Conservation (phyloP, 768 basidiomycete genomes). For the Mycena venus region DNA sequence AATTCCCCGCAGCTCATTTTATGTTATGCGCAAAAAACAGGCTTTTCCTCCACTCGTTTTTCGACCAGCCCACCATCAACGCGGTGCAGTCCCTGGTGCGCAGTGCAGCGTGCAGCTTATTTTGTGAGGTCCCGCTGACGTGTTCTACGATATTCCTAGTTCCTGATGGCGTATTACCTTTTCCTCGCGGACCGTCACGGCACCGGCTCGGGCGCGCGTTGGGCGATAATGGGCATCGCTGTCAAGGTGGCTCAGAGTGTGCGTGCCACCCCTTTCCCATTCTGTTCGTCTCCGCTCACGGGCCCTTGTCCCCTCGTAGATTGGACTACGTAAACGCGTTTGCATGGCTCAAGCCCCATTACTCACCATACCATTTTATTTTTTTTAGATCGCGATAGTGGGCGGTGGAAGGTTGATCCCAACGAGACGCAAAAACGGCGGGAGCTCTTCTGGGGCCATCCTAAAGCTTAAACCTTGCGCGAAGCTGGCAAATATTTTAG, state of each 20-base stretch:
- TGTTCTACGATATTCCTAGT: conserved; percentile 52
- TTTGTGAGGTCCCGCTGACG: conserved; percentile 27
- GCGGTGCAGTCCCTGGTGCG: conserved; percentile 77
- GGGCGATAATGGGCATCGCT: conserved; percentile 78
- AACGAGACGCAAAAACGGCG: conserved; percentile 73
- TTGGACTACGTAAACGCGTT: conserved; percentile 72
- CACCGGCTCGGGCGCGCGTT: conserved; percentile 72
- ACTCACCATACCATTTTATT: conserved; percentile 7
- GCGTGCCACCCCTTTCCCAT: conserved; percentile 45
- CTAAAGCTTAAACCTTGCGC: too few species aligned
- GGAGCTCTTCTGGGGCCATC: conserved; percentile 81
- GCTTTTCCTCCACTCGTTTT: conserved; percentile 72
- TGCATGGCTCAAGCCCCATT: conserved; percentile 19
- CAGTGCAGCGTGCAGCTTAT: conserved; percentile 32
- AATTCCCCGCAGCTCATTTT: conserved; percentile 2
- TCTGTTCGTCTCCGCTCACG: conserved; percentile 27
- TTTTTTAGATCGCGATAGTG: conserved; percentile 75
- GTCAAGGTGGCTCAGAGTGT: conserved; percentile 81
- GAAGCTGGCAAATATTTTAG: too few species aligned
- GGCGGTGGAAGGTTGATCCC: conserved; percentile 73
- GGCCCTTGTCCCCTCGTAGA: conserved; percentile 52
- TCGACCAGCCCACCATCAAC: conserved; percentile 77
- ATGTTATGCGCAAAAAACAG: conserved; percentile 12
- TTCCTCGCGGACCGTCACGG: conserved; percentile 80
- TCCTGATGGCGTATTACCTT: conserved; percentile 78